These are phyloP conservation scores for Pestalotiopsis sp. DNA, from an alignment of 2,329 filamentous ascomycete species.

Conservation along the genomic window DNA sequence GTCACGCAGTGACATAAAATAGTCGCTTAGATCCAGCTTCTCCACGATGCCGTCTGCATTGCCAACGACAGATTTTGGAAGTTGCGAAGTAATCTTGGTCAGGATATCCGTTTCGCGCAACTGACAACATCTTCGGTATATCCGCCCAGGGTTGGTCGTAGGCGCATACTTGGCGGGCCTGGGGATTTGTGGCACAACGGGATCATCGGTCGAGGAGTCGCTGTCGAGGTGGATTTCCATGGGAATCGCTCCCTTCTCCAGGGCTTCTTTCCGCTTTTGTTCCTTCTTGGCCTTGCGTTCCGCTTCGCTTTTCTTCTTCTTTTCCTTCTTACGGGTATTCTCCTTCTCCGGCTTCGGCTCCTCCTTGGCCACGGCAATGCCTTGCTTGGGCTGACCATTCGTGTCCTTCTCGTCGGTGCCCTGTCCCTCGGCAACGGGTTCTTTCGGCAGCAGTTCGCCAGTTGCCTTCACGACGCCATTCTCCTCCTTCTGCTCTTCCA, in stretches of 20 bases:
- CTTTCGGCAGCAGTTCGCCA: constrained; percentile 41
- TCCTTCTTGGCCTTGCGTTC: constrained; percentile 55
- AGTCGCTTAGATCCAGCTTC: constrained; percentile 82
- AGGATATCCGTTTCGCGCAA: constrained; percentile 89
- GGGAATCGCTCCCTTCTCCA: constrained; percentile 84
- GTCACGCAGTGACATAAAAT: constrained; percentile 81
- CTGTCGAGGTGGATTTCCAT: constrained; percentile 79
- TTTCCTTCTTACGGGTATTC: constrained; percentile 80
- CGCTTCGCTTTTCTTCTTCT: constrained; percentile 93
- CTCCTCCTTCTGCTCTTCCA: constrained; percentile 60
- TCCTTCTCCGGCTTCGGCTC: constrained; percentile 39
- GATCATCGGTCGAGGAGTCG: constrained; percentile 52
- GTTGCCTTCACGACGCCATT: constrained; percentile 45
- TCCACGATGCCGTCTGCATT: constrained; percentile 74
- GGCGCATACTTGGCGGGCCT: constrained; percentile 67
- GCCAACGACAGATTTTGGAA: constrained; percentile 70
- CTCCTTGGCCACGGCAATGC: constrained; percentile 32
- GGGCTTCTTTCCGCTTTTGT: constrained; percentile 65
- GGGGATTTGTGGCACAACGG: constrained; percentile 29
- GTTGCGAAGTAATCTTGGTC: constrained; percentile 88
- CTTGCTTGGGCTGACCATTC: constrained; percentile 26
- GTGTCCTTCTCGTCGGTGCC: constrained; percentile 23
- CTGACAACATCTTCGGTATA: constrained; percentile 94
- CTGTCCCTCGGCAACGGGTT: constrained; percentile 39
- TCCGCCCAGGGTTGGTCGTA: constrained; percentile 87